Evolutionary conservation across 495 filamentous ascomycete species (phyloP).

Genomic region (Tuber melanosporum): DNA sequence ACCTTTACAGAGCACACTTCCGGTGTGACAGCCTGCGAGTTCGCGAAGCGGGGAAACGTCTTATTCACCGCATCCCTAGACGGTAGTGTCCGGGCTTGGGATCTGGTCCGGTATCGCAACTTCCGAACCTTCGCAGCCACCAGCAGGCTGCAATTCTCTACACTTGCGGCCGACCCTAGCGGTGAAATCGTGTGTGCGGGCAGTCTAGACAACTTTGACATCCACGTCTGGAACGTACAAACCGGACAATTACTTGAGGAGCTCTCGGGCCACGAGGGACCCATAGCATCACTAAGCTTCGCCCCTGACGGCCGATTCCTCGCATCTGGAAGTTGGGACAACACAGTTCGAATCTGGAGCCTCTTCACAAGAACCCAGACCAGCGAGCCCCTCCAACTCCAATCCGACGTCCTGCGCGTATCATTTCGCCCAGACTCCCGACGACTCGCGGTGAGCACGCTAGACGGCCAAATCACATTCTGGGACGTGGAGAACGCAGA

Average conservation of each 20-base stretch:
- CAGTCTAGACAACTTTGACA: slow-evolving; percentile 89
- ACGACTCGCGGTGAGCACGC: slow-evolving; percentile 81
- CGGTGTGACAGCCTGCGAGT: slow-evolving; percentile 91
- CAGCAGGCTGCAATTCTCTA: slow-evolving; percentile 82
- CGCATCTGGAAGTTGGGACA: slow-evolving; percentile 91
- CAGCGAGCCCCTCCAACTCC: slow-evolving; percentile 82
- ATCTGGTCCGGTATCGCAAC: slow-evolving; percentile 91
- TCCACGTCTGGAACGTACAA: slow-evolving; percentile 97
- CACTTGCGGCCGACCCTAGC: slow-evolving; percentile 88
- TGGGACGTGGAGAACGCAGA: slow-evolving; percentile 85
- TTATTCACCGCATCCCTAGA: slow-evolving; percentile 91
- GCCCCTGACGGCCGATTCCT: slow-evolving; percentile 74
- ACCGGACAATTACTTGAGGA: slow-evolving; percentile 91
- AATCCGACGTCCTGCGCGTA: slow-evolving; percentile 81
- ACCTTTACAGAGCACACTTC: slow-evolving; percentile 96
- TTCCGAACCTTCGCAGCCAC: slow-evolving; percentile 95
- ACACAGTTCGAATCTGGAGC: slow-evolving; percentile 88
- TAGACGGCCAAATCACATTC: slow-evolving; percentile 91
- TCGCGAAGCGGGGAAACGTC: slow-evolving; percentile 87
- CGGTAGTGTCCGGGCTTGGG: slow-evolving; percentile 91
- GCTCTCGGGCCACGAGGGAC: slow-evolving; percentile 87
- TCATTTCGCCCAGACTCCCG: slow-evolving; percentile 83
- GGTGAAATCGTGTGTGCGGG: slow-evolving; percentile 94
- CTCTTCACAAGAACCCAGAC: slow-evolving; percentile 91
- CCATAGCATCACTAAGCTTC: slow-evolving; percentile 79